phyloP scores from a whole-genome alignment of 306 rosid species.

The Arachis hypogaea region DNA sequence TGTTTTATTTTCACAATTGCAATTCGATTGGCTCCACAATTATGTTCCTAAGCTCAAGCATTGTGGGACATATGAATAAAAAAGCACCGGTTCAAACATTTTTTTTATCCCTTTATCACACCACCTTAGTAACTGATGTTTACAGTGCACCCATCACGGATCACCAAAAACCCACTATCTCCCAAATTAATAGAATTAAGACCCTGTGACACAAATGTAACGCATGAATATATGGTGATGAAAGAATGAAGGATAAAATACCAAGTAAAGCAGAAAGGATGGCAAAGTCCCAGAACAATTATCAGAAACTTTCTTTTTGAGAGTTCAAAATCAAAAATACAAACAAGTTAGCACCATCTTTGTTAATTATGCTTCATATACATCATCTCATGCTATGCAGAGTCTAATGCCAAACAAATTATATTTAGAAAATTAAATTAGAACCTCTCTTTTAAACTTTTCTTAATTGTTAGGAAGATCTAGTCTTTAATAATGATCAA shows the following conservation, averaged over 20 bases:
- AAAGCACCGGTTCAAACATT: too few relatives aligned
- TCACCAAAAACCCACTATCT: constrained; percentile 97
- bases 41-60: too few relatives aligned
- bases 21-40: too few relatives aligned
- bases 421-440: not conserved
- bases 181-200: constrained; percentile 93
- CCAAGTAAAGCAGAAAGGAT: not conserved
- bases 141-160: constrained; percentile 87
- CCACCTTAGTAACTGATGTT: too few relatives aligned
- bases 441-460: not conserved
- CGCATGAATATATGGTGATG: constrained; percentile 30
- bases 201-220: constrained; percentile 59
- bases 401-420: constrained; percentile 8
- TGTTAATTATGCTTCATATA: constrained; percentile 17
- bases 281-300: constrained; percentile 7
- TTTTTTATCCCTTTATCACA: too few relatives aligned
- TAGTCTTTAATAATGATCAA: not conserved
- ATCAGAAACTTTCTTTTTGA: constrained; percentile 14
- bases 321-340: constrained; percentile 21
- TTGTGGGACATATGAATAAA: too few relatives aligned
- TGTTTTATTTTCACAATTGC: too few relatives aligned
- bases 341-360: constrained; percentile 4
- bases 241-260: constrained; percentile 14
- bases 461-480: not conserved
- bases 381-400: constrained; percentile 13